A percentile compares a stretch with the other conserved stretches of the same genome.
Evolutionary conservation across 2,329 filamentous ascomycete species (phyloP).

Genomic region (Curvularia sp.): DNA sequence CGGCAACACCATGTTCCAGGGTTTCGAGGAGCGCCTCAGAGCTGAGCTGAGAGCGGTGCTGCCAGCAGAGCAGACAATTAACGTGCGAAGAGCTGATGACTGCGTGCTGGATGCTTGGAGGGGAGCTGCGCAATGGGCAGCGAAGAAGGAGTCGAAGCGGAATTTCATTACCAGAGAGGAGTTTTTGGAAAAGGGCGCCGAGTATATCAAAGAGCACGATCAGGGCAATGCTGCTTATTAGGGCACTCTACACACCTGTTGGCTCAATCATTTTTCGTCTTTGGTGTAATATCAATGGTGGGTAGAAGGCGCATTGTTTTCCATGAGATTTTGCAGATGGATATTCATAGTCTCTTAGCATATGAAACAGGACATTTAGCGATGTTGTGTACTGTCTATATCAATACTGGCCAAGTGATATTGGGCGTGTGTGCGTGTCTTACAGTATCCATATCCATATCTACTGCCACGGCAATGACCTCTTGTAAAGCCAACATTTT

Average conservation of each 20-base stretch:
- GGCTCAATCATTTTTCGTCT: background rate
- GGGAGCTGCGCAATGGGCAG: conserved; percentile 87
- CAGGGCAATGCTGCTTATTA: conserved; percentile 50
- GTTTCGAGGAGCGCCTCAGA: conserved; percentile 85
- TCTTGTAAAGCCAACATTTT: too few species aligned
- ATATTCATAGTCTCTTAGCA: background rate
- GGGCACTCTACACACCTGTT: background rate
- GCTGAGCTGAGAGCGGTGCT: conserved; percentile 72
- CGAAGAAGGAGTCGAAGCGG: conserved; percentile 63
- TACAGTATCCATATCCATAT: background rate
- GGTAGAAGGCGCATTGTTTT: background rate
- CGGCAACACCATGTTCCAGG: conserved; percentile 85
- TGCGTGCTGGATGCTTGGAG: conserved; percentile 89
- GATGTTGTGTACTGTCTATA: background rate
- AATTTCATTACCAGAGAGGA: conserved; percentile 79
- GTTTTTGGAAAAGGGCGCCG: conserved; percentile 88
- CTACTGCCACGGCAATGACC: background rate
- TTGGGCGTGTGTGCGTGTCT: background rate
- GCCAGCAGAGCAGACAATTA: conserved; percentile 72
- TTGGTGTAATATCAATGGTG: conserved; percentile 1
- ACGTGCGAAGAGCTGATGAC: conserved; percentile 75
- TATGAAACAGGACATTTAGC: background rate
- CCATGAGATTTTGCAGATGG: background rate
- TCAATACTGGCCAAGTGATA: background rate
- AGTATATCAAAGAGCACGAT: conserved; percentile 82